Base-by-base conservation (phyloP, 192 early-diverging fungal species). In the Phycomyces nitens region DNA sequence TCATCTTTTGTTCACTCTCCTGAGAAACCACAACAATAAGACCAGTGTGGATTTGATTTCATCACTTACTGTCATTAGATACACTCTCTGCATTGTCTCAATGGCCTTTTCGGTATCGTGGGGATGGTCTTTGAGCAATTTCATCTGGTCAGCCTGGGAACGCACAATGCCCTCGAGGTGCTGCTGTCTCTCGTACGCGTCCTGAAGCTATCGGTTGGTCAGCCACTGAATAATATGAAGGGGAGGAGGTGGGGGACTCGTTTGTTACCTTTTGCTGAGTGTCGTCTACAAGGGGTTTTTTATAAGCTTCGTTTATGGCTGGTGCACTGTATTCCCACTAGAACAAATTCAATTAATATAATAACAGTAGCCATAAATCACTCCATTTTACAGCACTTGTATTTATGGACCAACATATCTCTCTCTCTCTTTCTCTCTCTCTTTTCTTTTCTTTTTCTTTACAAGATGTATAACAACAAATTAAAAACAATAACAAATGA, bases 1-100 rank as follows among this genome's bases (percentile, higher is more conserved):
- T 58, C 52, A 66, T 26, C 29, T 27, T 42, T 44, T 65, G 60
- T 29, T 75, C 73, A 29, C 59, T 68, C 70, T 75, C 68, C 73
- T 75, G 18, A 3, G 3, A 3, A 47, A 14, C 14, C 29, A 34
- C 29, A 34, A 34, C 29, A 34, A 34, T 34, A 34, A 34, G 29
- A 34, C 7, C 7, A 7, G 7, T 34, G 29, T 34, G 29, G 29
- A 5, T 5, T 34, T 34, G 7, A 34, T 34, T 34, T 34, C 29
- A 34, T 34, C 29, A 47, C 44, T 18, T 18, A 47, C 44, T 18
- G 12, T 47, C 44, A 47, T 47, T n/a, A 14, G 11, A 18, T 47
- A 63, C n/a, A 66, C 60, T 56, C 44, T 66, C 14, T 55, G 54
- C 58, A 62, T 71, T 1, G 62, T 71, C 24, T 62, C 59, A 14